These are phyloP conservation scores for Monosporozyma unispora DNA, from an alignment of 805 yeast species.

Conservation along the genomic window DNA sequence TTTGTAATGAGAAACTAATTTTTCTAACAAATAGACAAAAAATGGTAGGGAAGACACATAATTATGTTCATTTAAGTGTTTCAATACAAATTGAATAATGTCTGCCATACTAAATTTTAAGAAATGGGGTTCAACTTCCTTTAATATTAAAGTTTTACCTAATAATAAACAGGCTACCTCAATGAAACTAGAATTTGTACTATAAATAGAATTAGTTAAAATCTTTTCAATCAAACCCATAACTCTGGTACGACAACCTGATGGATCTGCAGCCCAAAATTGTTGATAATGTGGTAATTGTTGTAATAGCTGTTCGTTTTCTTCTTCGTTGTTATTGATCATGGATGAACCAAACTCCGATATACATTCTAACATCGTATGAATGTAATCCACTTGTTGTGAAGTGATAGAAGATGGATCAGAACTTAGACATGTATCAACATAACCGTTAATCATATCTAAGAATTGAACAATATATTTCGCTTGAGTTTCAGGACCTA, in stretches of 20 bases:
- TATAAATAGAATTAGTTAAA: slow-evolving; percentile 26
- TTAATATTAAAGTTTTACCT: slow-evolving; percentile 23
- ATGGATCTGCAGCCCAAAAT: slow-evolving; percentile 45
- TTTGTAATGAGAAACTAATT: slow-evolving; percentile 34
- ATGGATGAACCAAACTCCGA: slow-evolving; percentile 66
- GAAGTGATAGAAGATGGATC: slow-evolving; percentile 6
- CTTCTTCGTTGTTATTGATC: slow-evolving; percentile 42
- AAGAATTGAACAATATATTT: slow-evolving; percentile 30
- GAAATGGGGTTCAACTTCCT: slow-evolving; percentile 27
- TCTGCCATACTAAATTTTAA: slow-evolving; percentile 23
- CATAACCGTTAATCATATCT: slow-evolving; percentile 23
- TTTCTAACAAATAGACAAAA: slow-evolving; percentile 38
- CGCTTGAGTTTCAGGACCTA: slow-evolving; percentile 39
- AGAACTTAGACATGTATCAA: slow-evolving; percentile 10
- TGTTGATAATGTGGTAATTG: slow-evolving; percentile 22
- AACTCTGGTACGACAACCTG: slow-evolving; percentile 35
- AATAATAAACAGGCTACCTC: slow-evolving; percentile 59
- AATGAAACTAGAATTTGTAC: slow-evolving; percentile 41
- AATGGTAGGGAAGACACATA: slow-evolving; percentile 34
- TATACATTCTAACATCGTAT: slow-evolving; percentile 53
- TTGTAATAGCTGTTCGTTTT: slow-evolving; percentile 18
- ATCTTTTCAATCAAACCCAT: slow-evolving; percentile 37
- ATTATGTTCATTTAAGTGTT: slow-evolving; percentile 20
- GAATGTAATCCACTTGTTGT: slow-evolving; percentile 37
- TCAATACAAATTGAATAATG: slow-evolving; percentile 20